These are phyloP conservation scores for Polyporus arcularius DNA, from an alignment of 768 basidiomycete genomes.

Conservation along the genomic window DNA sequence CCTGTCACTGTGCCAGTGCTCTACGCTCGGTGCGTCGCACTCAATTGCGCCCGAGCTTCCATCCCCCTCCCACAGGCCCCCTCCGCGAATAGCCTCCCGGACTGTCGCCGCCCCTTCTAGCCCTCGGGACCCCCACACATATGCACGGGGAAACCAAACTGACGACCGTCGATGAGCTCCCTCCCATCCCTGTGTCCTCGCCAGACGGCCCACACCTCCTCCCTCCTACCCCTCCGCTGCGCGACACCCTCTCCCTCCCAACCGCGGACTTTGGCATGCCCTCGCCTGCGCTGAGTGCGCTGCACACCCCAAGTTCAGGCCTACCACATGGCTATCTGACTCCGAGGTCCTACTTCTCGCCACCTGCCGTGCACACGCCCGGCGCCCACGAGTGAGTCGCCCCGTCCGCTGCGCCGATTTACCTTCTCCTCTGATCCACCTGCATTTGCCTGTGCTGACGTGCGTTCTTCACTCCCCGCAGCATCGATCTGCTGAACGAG, in stretches of 20 bases:
- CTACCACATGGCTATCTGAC: constrained; percentile 12
- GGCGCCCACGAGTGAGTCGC: constrained; percentile 17
- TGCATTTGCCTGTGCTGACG: background rate
- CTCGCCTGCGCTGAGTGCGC: background rate
- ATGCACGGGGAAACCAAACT: constrained; percentile 11
- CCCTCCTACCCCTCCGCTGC: constrained; percentile 18
- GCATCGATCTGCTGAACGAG: constrained; percentile 22
- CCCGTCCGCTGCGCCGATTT: background rate
- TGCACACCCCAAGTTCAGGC: constrained; percentile 7
- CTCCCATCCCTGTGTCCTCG: constrained; percentile 15
- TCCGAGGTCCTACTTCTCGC: constrained; percentile 19
- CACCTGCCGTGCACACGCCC: constrained; percentile 16
- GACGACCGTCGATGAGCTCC: constrained; percentile 9
- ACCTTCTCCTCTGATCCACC: background rate
- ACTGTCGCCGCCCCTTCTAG: constrained; percentile 8
- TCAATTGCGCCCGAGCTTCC: background rate
- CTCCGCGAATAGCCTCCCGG: background rate
- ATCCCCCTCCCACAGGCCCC: background rate
- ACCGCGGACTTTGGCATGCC: constrained; percentile 4
- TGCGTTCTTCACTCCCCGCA: background rate
- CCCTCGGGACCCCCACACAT: background rate
- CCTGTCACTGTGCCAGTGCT: background rate
- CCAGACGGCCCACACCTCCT: constrained; percentile 17
- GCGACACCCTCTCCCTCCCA: constrained; percentile 11
- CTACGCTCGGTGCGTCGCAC: background rate